Evolutionary conservation across 805 yeast species (phyloP).

Genomic region (Kurtzmaniella cleridarum): DNA sequence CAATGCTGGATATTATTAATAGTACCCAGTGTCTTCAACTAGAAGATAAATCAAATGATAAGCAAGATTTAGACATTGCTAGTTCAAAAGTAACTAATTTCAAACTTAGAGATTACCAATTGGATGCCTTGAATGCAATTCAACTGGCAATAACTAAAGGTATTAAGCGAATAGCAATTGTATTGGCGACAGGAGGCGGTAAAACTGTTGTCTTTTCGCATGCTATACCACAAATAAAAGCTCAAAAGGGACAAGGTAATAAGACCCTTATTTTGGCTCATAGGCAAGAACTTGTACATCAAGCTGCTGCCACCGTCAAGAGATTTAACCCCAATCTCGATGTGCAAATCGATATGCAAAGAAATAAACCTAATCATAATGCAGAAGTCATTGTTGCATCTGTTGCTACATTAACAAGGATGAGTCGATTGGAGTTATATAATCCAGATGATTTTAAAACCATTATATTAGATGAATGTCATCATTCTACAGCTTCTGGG

Average conservation of each 20-base stretch:
- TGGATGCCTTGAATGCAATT: slow-evolving; percentile 59
- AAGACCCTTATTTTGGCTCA: slow-evolving; percentile 68
- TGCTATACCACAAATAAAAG: slow-evolving; percentile 42
- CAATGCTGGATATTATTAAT: no score
- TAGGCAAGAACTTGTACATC: slow-evolving; percentile 70
- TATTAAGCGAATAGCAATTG: slow-evolving; percentile 62
- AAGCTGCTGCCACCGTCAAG: slow-evolving; percentile 52
- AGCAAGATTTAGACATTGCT: no score
- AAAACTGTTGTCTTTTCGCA: slow-evolving; percentile 76
- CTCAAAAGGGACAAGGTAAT: slow-evolving; percentile 21
- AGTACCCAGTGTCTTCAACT: no score
- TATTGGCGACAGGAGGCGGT: slow-evolving; percentile 93
- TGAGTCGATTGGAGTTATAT: slow-evolving; percentile 45
- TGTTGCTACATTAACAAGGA: slow-evolving; percentile 55
- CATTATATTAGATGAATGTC: slow-evolving; percentile 86
- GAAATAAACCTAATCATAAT: slow-evolving; percentile 31
- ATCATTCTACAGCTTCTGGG: slow-evolving; percentile 75
- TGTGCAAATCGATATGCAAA: slow-evolving; percentile 71
- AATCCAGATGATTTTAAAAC: slow-evolving; percentile 60
- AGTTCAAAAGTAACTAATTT: slow-evolving; percentile 9
- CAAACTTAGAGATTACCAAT: slow-evolving; percentile 49
- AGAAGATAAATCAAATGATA: no score
- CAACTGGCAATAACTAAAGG: slow-evolving; percentile 43
- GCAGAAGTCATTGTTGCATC: slow-evolving; percentile 75
- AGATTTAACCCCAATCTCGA: slow-evolving; percentile 43